Evolutionary conservation across 2,329 filamentous ascomycete genomes (phyloP).

Genomic region (Penicillium sp.): DNA sequence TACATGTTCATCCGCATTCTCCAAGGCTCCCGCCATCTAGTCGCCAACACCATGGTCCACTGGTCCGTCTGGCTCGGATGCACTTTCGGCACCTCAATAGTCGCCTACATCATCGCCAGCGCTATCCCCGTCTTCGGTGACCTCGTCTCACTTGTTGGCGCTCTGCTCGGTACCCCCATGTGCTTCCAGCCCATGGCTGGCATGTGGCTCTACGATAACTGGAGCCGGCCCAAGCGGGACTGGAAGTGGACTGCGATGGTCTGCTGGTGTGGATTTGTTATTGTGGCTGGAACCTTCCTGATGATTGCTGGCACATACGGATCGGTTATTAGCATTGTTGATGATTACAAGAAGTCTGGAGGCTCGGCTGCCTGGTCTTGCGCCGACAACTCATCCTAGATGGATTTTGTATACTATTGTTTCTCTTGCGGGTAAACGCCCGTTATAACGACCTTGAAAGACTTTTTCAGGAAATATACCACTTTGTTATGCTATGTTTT

Average conservation of each 20-base stretch:
- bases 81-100: constrained; percentile 17
- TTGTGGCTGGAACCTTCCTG: constrained; percentile 42
- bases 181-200: constrained; percentile 36
- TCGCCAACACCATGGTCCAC: constrained; percentile 22
- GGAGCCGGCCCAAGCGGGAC: constrained; percentile 24
- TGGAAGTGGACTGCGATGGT: constrained; percentile 20
- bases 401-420: constrained; percentile 2
- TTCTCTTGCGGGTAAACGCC: neutral
- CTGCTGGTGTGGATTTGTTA: constrained; percentile 32
- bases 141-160: constrained; percentile 27
- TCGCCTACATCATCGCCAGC: constrained; percentile 29
- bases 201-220: constrained; percentile 50
- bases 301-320: constrained; percentile 50
- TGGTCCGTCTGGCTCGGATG: constrained; percentile 27
- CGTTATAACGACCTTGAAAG: neutral
- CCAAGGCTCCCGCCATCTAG: constrained; percentile 22
- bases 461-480: neutral
- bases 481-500: neutral
- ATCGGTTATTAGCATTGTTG: constrained; percentile 43
- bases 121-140: constrained; percentile 28
- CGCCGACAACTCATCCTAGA: constrained; percentile 41
- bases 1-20: constrained; percentile 26
- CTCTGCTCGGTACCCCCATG: constrained; percentile 24
- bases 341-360: constrained; percentile 36
- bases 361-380: constrained; percentile 46